Evolutionary conservation across 768 basidiomycete species (phyloP).

Genomic region (Boletus tylopilopsis): DNA sequence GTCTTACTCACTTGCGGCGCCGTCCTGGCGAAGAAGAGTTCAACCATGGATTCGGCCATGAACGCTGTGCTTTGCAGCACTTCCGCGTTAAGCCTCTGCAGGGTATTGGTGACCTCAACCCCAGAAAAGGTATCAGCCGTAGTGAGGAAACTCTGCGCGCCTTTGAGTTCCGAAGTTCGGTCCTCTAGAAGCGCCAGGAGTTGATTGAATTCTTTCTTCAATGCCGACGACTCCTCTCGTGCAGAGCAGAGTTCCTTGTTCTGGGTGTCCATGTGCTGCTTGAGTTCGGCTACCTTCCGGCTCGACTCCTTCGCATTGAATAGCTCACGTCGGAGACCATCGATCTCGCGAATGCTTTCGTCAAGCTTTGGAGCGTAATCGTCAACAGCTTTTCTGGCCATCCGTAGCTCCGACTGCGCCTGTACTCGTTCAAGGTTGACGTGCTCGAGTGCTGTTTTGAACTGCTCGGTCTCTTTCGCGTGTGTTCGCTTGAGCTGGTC

Average conservation of each 20-base stretch:
- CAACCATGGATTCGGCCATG: constrained; percentile 46
- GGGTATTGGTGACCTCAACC: constrained; percentile 41
- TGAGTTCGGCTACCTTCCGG: constrained; percentile 10
- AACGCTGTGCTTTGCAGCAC: constrained; percentile 46
- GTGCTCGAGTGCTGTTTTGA: constrained; percentile 23
- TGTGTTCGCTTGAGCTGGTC: constrained; percentile 16
- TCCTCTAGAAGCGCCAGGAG: constrained; percentile 32
- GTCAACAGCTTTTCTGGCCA: constrained; percentile 19
- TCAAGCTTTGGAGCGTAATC: constrained; percentile 17
- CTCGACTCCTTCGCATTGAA: constrained; percentile 7
- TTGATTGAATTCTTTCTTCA: constrained; percentile 29
- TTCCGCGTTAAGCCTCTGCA: constrained; percentile 45
- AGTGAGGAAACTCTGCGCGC: constrained; percentile 43
- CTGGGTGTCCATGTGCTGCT: constrained; percentile 18
- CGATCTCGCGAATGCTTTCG: constrained; percentile 13
- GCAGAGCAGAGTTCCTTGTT: constrained; percentile 18
- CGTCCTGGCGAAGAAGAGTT: constrained; percentile 32
- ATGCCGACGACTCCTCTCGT: constrained; percentile 26
- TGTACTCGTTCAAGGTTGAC: constrained; percentile 18
- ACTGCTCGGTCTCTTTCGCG: constrained; percentile 14
- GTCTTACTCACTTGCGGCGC: constrained; percentile 7
- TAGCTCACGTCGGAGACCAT: constrained; percentile 17
- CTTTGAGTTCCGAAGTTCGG: constrained; percentile 42
- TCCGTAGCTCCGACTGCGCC: constrained; percentile 21
- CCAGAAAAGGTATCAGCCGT: constrained; percentile 42